phyloP scores from a whole-genome alignment of 345 rosid species.

The Clarkia xantiana region DNA sequence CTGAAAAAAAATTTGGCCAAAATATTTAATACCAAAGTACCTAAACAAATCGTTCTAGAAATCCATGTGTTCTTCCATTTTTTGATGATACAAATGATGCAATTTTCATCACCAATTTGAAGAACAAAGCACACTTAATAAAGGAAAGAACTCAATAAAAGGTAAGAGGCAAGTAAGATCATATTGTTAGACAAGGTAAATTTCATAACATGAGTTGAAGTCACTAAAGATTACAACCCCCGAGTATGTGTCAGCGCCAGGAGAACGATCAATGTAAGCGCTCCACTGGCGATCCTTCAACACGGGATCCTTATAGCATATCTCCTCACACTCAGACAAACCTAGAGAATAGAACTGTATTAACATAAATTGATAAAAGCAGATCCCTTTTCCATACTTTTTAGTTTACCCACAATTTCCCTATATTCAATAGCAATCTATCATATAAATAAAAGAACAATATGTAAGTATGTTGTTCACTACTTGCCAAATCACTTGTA shows the following conservation, averaged over 20 bases:
- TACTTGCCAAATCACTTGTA: no score
- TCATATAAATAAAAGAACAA: no score
- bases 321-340: conserved; percentile 60
- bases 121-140: neutral
- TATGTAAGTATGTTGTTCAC: no score
- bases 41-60: no score
- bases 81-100: neutral
- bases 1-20: no score
- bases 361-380: no score
- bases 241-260: conserved; percentile 70
- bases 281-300: conserved; percentile 85
- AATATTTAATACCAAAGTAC: no score
- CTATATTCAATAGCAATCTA: no score
- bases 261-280: conserved; percentile 82
- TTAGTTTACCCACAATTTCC: no score
- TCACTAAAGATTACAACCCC: conserved; percentile 29
- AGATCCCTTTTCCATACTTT: no score
- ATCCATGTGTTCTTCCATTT: no score
- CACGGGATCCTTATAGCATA: conserved; percentile 95
- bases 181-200: neutral
- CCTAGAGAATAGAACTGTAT: conserved; percentile 30
- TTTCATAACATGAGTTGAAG: neutral
- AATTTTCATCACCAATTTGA: neutral
- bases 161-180: neutral
- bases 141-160: neutral